Conservation (phyloP, 2,329 filamentous ascomycete genomes). For the Penicillium sp. region DNA sequence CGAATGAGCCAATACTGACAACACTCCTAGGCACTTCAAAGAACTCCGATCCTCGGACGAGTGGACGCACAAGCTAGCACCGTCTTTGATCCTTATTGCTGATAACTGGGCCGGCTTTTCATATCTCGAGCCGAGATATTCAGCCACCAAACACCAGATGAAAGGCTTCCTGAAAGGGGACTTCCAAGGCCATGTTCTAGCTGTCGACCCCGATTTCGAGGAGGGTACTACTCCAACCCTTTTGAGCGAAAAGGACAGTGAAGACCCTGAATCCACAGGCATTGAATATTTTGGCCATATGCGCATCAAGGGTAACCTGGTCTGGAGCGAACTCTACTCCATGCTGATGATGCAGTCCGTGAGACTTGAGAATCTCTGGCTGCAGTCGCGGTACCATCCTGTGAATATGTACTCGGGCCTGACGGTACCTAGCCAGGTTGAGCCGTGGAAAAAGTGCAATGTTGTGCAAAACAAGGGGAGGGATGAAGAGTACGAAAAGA, state of each 20-base stretch:
- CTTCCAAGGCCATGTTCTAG: conserved; percentile 17
- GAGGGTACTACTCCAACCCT: neutral
- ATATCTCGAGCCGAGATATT: neutral
- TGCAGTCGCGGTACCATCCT: conserved; percentile 24
- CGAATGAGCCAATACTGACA: neutral
- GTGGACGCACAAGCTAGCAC: conserved; percentile 1
- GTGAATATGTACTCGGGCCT: conserved; percentile 24
- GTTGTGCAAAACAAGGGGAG: too few species aligned
- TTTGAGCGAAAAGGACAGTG: neutral
- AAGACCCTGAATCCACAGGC: neutral
- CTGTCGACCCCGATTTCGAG: conserved; percentile 22
- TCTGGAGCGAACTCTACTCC: conserved; percentile 28
- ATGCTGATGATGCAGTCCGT: conserved; percentile 10
- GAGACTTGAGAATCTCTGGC: conserved; percentile 19
- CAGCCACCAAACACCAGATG: conserved; percentile 4
- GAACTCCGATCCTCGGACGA: conserved; percentile 2
- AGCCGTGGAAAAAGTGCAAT: conserved; percentile 1
- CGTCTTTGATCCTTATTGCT: conserved; percentile 6
- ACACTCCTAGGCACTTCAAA: conserved; percentile 11
- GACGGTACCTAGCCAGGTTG: conserved; percentile 12
- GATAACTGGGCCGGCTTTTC: conserved; percentile 4
- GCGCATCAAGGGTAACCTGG: conserved; percentile 24
- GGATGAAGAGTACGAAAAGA: conserved; percentile 5
- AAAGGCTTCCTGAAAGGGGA: conserved; percentile 9
- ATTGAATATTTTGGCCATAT: conserved; percentile 19